These are phyloP conservation scores for Spathaspora arborariae DNA, from an alignment of 805 yeast genomes.

Conservation along the genomic window DNA sequence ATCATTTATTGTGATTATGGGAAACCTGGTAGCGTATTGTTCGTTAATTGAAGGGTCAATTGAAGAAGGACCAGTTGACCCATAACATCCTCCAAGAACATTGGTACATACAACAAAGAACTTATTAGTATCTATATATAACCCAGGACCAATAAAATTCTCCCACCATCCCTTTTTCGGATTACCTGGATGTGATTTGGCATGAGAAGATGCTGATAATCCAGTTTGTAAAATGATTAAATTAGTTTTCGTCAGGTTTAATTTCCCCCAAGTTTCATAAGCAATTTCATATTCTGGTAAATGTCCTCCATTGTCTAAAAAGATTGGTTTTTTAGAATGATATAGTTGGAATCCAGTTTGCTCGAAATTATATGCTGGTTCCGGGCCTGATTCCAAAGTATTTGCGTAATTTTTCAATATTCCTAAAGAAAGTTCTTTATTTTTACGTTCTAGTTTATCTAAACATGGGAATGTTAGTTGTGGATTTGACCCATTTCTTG, in stretches of 20 bases:
- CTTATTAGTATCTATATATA: constrained; percentile 73
- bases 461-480: constrained; percentile 81
- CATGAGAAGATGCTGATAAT: constrained; percentile 90
- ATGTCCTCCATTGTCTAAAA: constrained; percentile 77
- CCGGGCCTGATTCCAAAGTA: constrained; percentile 69
- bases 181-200: constrained; percentile 72
- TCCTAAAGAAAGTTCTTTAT: constrained; percentile 21
- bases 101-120: constrained; percentile 86
- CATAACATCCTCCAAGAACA: constrained; percentile 92
- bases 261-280: constrained; percentile 86
- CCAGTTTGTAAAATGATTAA: constrained; percentile 86
- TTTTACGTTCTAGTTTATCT: constrained; percentile 65
- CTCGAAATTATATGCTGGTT: constrained; percentile 75
- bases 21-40: constrained; percentile 83
- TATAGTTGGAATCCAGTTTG: constrained; percentile 63
- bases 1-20: constrained; percentile 79
- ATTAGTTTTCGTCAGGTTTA: constrained; percentile 62
- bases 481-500: constrained; percentile 45
- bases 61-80: constrained; percentile 90
- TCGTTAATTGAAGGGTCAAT: constrained; percentile 63
- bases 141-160: constrained; percentile 81
- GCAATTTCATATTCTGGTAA: constrained; percentile 78
- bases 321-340: constrained; percentile 53
- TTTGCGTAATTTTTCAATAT: constrained; percentile 15
- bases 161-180: constrained; percentile 93